A percentile compares a stretch with the other conserved stretches of the same genome.
phyloP scores from a whole-genome alignment of 2,329 filamentous ascomycete genomes.

The Nothophaeocryptopus gaeumannii region DNA sequence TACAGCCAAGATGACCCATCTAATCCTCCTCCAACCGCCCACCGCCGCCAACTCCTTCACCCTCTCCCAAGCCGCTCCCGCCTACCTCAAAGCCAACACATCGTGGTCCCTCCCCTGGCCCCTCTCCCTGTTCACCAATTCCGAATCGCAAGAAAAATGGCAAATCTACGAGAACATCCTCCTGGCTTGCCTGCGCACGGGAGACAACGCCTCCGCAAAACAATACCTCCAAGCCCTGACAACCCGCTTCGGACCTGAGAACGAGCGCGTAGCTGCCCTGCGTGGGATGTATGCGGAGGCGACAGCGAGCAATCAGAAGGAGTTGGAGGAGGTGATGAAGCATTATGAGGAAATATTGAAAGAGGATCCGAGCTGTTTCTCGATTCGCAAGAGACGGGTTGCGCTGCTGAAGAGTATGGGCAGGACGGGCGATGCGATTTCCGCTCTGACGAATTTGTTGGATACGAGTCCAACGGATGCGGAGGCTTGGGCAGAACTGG shows the following conservation, averaged over 20 bases:
- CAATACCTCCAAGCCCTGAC: slow-evolving; percentile 72
- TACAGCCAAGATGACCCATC: slow-evolving; percentile 18
- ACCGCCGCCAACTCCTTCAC: slow-evolving; percentile 41
- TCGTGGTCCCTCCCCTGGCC: slow-evolving; percentile 47
- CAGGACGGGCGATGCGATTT: slow-evolving; percentile 68
- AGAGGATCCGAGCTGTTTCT: slow-evolving; percentile 75
- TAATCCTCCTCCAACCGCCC: slow-evolving; percentile 35
- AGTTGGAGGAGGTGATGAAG: slow-evolving; percentile 67
- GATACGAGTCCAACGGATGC: slow-evolving; percentile 84
- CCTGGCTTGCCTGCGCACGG: slow-evolving; percentile 76
- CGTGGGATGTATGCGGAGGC: slow-evolving; percentile 83
- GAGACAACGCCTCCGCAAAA: slow-evolving; percentile 75
- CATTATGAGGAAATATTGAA: slow-evolving; percentile 74
- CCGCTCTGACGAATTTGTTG: slow-evolving; percentile 69
- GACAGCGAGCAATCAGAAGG: slow-evolving; percentile 62
- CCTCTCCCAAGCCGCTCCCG: slow-evolving; percentile 49
- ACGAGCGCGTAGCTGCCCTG: slow-evolving; percentile 83
- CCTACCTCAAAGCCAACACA: slow-evolving; percentile 37
- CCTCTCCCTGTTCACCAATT: slow-evolving; percentile 49
- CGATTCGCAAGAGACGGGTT: slow-evolving; percentile 79
- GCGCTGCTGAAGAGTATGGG: slow-evolving; percentile 75
- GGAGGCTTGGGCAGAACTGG: slow-evolving; percentile 89
- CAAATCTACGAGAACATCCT: slow-evolving; percentile 82
- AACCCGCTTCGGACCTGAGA: slow-evolving; percentile 74
- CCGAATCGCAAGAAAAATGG: slow-evolving; percentile 79